Evolutionary conservation across 2,329 filamentous ascomycete species (phyloP).

Genomic region (Diaporthe amygdali): DNA sequence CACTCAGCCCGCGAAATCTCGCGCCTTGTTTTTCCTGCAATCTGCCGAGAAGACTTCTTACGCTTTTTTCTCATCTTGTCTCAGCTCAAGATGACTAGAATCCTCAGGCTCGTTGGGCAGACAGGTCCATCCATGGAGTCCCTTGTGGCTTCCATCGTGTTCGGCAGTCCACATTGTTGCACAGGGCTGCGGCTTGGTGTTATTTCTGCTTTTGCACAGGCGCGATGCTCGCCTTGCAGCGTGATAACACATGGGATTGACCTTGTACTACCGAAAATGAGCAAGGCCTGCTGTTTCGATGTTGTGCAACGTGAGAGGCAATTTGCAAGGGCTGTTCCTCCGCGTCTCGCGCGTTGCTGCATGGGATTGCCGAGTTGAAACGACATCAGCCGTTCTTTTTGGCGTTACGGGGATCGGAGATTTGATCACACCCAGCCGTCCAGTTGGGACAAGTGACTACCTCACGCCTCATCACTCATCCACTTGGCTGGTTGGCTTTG

Average conservation of each 20-base stretch:
- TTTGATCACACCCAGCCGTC: not conserved
- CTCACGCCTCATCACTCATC: not conserved
- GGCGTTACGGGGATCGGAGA: not conserved
- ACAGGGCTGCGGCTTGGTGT: conserved; percentile 3
- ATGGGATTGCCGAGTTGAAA: not conserved
- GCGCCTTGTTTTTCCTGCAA: conserved; percentile 1
- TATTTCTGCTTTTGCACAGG: conserved; percentile 1
- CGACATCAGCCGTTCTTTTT: not conserved
- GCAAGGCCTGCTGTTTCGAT: not conserved
- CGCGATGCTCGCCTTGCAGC: not conserved
- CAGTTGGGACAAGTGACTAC: not conserved
- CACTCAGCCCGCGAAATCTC: not conserved
- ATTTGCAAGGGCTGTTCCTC: not conserved
- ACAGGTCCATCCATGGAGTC: not conserved
- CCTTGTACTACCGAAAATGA: not conserved
- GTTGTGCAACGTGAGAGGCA: conserved; percentile 1
- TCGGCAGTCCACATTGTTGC: not conserved
- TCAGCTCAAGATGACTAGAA: not conserved
- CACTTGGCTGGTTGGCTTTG: not conserved
- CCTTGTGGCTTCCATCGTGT: not conserved
- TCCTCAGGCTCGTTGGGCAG: not conserved
- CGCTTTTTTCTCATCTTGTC: not conserved
- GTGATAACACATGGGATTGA: not conserved
- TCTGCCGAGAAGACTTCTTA: not conserved
- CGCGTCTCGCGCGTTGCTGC: not conserved